A percentile compares a stretch with the other conserved stretches of the same genome.
Conservation (phyloP, 345 rosid species). For the Acer negundo region DNA sequence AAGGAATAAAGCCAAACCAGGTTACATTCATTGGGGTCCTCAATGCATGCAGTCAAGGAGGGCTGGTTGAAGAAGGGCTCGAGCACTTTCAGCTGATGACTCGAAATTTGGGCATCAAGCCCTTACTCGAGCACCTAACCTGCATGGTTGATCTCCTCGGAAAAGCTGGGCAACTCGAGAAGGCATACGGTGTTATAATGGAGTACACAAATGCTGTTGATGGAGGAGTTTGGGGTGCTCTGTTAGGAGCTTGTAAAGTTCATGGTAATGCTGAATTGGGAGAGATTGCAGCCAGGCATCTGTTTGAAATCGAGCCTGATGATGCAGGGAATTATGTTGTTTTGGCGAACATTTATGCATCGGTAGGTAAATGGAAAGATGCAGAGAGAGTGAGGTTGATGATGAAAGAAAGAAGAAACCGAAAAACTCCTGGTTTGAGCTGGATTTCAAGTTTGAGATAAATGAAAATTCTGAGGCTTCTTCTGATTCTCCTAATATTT, state of each 20-base stretch:
- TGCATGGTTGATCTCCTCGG: constrained; percentile 61
- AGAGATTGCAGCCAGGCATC: constrained; percentile 52
- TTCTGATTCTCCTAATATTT: background rate
- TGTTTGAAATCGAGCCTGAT: constrained; percentile 50
- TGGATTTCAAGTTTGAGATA: constrained; percentile 33
- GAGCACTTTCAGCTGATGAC: constrained; percentile 46
- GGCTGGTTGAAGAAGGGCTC: constrained; percentile 53
- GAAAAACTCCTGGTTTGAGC: constrained; percentile 56
- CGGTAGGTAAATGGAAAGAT: constrained; percentile 48
- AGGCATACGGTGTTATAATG: constrained; percentile 45
- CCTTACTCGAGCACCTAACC: constrained; percentile 49
- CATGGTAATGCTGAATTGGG: constrained; percentile 50
- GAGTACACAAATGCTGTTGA: constrained; percentile 31
- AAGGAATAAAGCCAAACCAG: constrained; percentile 52
- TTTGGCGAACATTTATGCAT: constrained; percentile 59
- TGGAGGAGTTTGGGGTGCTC: constrained; percentile 57
- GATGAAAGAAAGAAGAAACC: constrained; percentile 37
- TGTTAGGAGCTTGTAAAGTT: constrained; percentile 59
- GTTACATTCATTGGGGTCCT: constrained; percentile 50
- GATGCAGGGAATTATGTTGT: constrained; percentile 55
- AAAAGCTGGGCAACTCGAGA: constrained; percentile 55
- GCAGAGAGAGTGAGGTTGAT: constrained; percentile 50
- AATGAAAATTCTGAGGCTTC: background rate
- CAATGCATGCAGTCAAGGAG: constrained; percentile 57
- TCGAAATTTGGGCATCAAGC: constrained; percentile 31